These are phyloP conservation scores for Mangifera indica DNA, from an alignment of 345 rosid genomes.

Conservation along the genomic window DNA sequence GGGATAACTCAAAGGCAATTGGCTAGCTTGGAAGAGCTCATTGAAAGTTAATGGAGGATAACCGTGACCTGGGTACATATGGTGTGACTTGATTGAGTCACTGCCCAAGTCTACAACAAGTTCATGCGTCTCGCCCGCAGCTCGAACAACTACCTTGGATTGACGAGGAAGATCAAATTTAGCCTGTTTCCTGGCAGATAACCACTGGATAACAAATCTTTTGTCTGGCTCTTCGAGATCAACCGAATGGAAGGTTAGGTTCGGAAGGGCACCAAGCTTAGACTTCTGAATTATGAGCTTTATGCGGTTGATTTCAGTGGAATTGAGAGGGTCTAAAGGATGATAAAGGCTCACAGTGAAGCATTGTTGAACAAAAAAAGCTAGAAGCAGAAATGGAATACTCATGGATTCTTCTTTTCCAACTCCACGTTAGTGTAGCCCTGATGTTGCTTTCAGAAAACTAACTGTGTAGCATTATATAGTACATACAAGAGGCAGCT, in stretches of 20 bases:
- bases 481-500: neutral
- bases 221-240: constrained; percentile 79
- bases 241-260: constrained; percentile 59
- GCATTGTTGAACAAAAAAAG: constrained; percentile 32
- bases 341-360: constrained; percentile 36
- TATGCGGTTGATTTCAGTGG: constrained; percentile 54
- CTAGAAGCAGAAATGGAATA: constrained; percentile 26
- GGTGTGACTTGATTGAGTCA: constrained; percentile 30
- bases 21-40: constrained; percentile 50
- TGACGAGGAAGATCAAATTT: constrained; percentile 37
- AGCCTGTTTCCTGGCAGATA: constrained; percentile 23
- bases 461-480: constrained; percentile 3
- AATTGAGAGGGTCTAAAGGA: constrained; percentile 67
- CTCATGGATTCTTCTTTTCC: constrained; percentile 35
- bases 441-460: constrained; percentile 9
- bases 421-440: constrained; percentile 13
- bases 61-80: constrained; percentile 48
- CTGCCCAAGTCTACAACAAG: constrained; percentile 48
- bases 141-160: constrained; percentile 58
- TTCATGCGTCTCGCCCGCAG: constrained; percentile 46
- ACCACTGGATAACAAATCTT: constrained; percentile 52
- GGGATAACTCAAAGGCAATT: constrained; percentile 44
- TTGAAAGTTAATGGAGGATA: constrained; percentile 56
- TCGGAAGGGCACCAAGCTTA: constrained; percentile 31
- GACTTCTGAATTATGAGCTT: constrained; percentile 43